These are phyloP conservation scores for Oxytropis ochrocephala DNA, from an alignment of 306 rosid genomes.

Conservation along the genomic window DNA sequence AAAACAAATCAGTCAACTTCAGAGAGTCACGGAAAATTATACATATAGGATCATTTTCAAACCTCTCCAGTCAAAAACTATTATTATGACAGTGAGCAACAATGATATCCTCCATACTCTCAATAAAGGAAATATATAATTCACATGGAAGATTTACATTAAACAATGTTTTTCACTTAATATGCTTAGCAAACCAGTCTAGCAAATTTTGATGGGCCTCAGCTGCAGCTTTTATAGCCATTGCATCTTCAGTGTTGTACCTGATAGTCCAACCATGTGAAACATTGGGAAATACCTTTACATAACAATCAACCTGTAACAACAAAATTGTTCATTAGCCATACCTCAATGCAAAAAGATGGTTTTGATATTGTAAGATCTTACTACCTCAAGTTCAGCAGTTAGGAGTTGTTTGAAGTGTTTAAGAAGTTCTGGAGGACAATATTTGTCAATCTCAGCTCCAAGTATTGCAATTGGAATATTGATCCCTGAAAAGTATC, in stretches of 20 bases:
- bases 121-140: not conserved
- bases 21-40: no score
- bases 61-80: no score
- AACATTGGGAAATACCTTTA: slow-evolving; percentile 37
- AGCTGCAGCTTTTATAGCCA: slow-evolving; percentile 34
- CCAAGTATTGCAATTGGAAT: slow-evolving; percentile 42
- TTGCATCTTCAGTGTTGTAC: slow-evolving; percentile 31
- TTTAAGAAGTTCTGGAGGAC: slow-evolving; percentile 41
- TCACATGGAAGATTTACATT: not conserved
- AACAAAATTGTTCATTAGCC: not conserved
- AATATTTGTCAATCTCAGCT: slow-evolving; percentile 42
- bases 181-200: slow-evolving; percentile 33
- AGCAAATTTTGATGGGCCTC: slow-evolving; percentile 38
- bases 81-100: no score
- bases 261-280: slow-evolving; percentile 47
- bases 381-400: slow-evolving; percentile 39
- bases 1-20: no score
- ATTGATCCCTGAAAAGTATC: slow-evolving; percentile 36
- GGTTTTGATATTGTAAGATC: not conserved
- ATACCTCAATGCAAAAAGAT: not conserved
- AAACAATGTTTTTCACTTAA: slow-evolving; percentile 14
- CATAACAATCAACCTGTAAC: slow-evolving; percentile 17
- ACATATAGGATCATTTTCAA: no score
- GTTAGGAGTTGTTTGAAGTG: slow-evolving; percentile 40
- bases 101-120: no score